Percentiles rank a stretch among this genome's conserved stretches.
phyloP scores from a whole-genome alignment of 2,329 filamentous ascomycete species.

The Xylariaceae sp. region DNA sequence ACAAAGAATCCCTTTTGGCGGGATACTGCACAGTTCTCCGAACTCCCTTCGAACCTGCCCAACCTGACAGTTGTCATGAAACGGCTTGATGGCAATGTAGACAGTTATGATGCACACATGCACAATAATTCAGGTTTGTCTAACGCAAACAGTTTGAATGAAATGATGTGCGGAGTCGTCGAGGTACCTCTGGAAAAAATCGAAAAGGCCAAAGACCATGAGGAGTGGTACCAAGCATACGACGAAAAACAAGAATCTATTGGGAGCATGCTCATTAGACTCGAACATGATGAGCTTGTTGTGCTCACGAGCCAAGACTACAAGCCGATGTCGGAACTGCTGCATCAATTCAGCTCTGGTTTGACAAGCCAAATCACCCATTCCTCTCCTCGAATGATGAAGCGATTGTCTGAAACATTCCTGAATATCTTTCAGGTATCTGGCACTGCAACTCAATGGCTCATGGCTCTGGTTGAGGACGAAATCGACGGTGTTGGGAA shows the following conservation, averaged over 20 bases:
- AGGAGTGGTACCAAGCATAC: slow-evolving; percentile 82
- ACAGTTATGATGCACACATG: slow-evolving; percentile 43
- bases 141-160: slow-evolving; percentile 42
- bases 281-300: slow-evolving; percentile 82
- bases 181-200: slow-evolving; percentile 78
- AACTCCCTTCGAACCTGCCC: slow-evolving; percentile 66
- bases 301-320: slow-evolving; percentile 87
- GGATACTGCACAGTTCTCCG: slow-evolving; percentile 73
- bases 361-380: slow-evolving; percentile 82
- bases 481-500: slow-evolving; percentile 92
- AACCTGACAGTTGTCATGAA: slow-evolving; percentile 70
- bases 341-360: slow-evolving; percentile 80
- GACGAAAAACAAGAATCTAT: slow-evolving; percentile 73
- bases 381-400: slow-evolving; percentile 71
- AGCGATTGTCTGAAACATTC: slow-evolving; percentile 77
- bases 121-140: slow-evolving; percentile 41
- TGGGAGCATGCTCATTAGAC: slow-evolving; percentile 79
- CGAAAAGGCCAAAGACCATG: slow-evolving; percentile 70
- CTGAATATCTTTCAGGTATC: slow-evolving; percentile 96
- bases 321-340: slow-evolving; percentile 70
- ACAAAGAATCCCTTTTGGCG: slow-evolving; percentile 78
- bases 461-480: slow-evolving; percentile 89
- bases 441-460: slow-evolving; percentile 78
- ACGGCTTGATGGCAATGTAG: slow-evolving; percentile 50
- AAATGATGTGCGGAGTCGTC: slow-evolving; percentile 65